Evolutionary conservation across 139 green algal species (phyloP).

Genomic region (Gonium pectorale): DNA sequence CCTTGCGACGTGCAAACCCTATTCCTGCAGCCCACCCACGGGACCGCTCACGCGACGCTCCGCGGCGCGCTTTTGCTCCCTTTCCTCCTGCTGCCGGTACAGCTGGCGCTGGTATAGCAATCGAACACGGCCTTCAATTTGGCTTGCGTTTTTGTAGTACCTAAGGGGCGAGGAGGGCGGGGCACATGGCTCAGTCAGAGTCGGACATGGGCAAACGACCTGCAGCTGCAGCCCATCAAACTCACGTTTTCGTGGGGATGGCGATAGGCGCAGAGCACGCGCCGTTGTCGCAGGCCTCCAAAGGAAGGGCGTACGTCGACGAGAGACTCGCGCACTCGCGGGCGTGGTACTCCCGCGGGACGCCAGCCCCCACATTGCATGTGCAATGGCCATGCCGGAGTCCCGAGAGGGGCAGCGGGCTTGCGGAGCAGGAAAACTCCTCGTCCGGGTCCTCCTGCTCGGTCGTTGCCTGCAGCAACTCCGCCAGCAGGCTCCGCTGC

Average conservation of each 20-base stretch:
- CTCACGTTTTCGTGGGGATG: conserved; percentile 36
- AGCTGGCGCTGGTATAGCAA: conserved; percentile 20
- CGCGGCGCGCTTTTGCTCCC: too few species aligned
- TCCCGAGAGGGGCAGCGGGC: background rate
- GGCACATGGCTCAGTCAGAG: too few species aligned
- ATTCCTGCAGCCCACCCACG: too few species aligned
- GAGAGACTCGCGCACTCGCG: conserved; percentile 3
- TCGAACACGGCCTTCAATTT: conserved; percentile 1
- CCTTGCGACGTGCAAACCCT: too few species aligned
- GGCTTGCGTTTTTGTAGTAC: conserved; percentile 21
- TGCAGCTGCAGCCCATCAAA: too few species aligned
- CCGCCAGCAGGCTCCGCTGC: conserved; percentile 13
- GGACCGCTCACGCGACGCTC: too few species aligned
- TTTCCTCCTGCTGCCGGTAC: conserved; percentile 16
- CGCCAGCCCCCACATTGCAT: conserved; percentile 5
- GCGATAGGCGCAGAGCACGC: too few species aligned
- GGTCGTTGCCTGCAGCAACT: conserved; percentile 12
- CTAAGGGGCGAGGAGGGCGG: too few species aligned
- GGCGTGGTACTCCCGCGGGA: conserved; percentile 8
- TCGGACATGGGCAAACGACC: too few species aligned
- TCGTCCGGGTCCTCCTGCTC: conserved; percentile 3
- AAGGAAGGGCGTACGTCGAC: too few species aligned
- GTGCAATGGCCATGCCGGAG: background rate
- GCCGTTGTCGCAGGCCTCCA: too few species aligned
- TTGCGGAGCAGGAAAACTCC: background rate